phyloP scores from a whole-genome alignment of 2,329 filamentous ascomycete genomes.

The Aureobasidium sp. region DNA sequence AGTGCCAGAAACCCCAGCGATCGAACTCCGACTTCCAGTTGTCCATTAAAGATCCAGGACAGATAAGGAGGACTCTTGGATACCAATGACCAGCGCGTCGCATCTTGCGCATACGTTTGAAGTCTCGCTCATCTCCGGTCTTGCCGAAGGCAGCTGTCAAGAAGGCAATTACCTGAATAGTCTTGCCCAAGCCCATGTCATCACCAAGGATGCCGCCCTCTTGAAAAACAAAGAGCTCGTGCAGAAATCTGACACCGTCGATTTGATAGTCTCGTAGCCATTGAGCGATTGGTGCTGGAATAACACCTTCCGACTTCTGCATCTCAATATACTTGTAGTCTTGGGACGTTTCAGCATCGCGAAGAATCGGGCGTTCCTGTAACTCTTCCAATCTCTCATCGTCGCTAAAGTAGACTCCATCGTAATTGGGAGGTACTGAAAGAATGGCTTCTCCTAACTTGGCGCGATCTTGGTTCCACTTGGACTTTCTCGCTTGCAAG shows the following conservation, averaged over 20 bases:
- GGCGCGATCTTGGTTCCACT: slow-evolving; percentile 56
- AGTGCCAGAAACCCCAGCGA: slow-evolving; percentile 93
- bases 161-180: slow-evolving; percentile 90
- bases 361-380: slow-evolving; percentile 62
- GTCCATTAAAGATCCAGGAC: slow-evolving; percentile 75
- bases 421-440: slow-evolving; percentile 67
- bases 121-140: slow-evolving; percentile 77
- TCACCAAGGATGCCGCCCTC: slow-evolving; percentile 85
- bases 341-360: slow-evolving; percentile 54
- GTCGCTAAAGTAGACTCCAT: slow-evolving; percentile 67
- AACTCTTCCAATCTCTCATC: slow-evolving; percentile 53
- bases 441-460: slow-evolving; percentile 58
- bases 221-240: slow-evolving; percentile 83
- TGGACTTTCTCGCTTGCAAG: slow-evolving; percentile 55
- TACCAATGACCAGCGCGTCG: slow-evolving; percentile 66
- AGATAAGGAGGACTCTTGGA: slow-evolving; percentile 73
- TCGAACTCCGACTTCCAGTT: slow-evolving; percentile 86
- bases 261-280: slow-evolving; percentile 91
- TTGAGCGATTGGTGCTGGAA: slow-evolving; percentile 82
- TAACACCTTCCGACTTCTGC: slow-evolving; percentile 64
- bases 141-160: slow-evolving; percentile 89
- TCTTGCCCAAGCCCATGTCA: slow-evolving; percentile 97
- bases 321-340: slow-evolving; percentile 68
- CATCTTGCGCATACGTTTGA: slow-evolving; percentile 80
- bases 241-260: slow-evolving; percentile 73